Evolutionary conservation across 192 early-diverging fungal genomes (phyloP).

Genomic region (Podochytrium sp.): DNA sequence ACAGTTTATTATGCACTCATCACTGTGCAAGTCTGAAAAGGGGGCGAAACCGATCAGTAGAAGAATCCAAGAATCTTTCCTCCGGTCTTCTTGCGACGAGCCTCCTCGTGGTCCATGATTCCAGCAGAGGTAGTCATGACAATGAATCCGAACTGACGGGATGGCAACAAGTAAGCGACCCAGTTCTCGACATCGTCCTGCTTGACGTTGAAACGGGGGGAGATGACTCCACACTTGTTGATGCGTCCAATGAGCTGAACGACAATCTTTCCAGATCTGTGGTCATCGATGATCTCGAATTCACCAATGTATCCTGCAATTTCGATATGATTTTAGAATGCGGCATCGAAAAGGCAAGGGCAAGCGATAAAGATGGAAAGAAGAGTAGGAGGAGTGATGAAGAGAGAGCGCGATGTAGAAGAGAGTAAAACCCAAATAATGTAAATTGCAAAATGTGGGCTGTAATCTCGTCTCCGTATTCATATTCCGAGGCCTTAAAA

Average conservation of each 20-base stretch:
- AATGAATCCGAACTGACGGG: constrained; percentile 98
- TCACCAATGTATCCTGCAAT: constrained; percentile 94
- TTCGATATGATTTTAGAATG: background rate
- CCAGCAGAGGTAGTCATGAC: constrained; percentile 67
- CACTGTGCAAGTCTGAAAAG: too few species aligned
- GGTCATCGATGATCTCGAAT: constrained; percentile 98
- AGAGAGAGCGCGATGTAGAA: constrained; percentile 36
- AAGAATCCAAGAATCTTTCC: constrained; percentile 71
- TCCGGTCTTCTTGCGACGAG: constrained; percentile 94
- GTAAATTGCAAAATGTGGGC: constrained; percentile 34
- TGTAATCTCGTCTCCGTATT: constrained; percentile 56
- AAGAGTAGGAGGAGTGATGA: constrained; percentile 43
- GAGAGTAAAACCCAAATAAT: constrained; percentile 33
- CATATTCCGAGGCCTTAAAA: constrained; percentile 78
- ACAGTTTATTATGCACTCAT: background rate
- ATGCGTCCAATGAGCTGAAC: constrained; percentile 97
- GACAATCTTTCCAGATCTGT: constrained; percentile 96
- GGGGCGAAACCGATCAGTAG: constrained; percentile 30
- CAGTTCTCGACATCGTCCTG: constrained; percentile 93
- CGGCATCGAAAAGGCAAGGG: background rate
- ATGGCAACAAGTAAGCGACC: constrained; percentile 95
- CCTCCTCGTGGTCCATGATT: constrained; percentile 99
- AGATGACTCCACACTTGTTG: constrained; percentile 99
- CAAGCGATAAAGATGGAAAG: constrained; percentile 26
- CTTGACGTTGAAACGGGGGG: constrained; percentile 98